Conservation (phyloP, 1,284 basidiomycete genomes). For the Tetrapyrgos nigripes region DNA sequence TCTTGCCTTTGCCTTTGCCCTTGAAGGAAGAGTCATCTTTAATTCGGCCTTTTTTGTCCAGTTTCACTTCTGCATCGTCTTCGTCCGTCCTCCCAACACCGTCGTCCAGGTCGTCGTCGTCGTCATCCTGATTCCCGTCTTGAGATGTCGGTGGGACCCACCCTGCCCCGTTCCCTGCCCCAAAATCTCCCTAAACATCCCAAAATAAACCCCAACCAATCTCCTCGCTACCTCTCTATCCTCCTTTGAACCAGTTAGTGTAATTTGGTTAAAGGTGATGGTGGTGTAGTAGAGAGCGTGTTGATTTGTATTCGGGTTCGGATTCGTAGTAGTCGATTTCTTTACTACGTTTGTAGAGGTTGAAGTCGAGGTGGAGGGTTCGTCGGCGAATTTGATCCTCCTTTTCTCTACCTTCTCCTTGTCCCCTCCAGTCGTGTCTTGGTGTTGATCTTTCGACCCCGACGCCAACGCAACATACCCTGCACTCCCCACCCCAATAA, state of each 20-base stretch:
- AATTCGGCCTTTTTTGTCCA: slow-evolving; percentile 38
- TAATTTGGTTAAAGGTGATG: slow-evolving; percentile 95
- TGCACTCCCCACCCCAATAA: too few species aligned
- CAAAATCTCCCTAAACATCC: slow-evolving; percentile 91
- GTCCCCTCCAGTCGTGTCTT: too few species aligned
- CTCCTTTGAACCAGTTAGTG: slow-evolving; percentile 70
- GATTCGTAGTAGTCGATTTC: slow-evolving; percentile 37
- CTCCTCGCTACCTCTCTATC: slow-evolving; percentile 84
- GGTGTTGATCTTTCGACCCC: too few species aligned
- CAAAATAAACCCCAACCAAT: slow-evolving; percentile 93
- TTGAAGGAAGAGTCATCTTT: slow-evolving; percentile 44
- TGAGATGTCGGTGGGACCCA: too few species aligned
- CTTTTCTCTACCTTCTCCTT: slow-evolving; percentile 14
- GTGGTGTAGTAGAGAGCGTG: slow-evolving; percentile 91
- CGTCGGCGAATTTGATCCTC: slow-evolving; percentile 42
- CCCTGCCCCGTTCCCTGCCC: slow-evolving; percentile 58
- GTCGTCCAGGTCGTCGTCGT: slow-evolving; percentile 40
- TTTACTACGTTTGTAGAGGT: slow-evolving; percentile 26
- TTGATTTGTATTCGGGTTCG: slow-evolving; percentile 48
- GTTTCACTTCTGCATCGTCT: slow-evolving; percentile 36
- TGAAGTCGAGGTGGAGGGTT: slow-evolving; percentile 45
- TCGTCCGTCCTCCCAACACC: slow-evolving; percentile 35
- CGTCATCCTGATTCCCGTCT: slow-evolving; percentile 34
- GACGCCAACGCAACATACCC: too few species aligned
- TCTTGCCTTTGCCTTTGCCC: slow-evolving; percentile 33